Evolutionary conservation across 768 basidiomycete species (phyloP).

Genomic region (Plicaturopsis crispa): DNA sequence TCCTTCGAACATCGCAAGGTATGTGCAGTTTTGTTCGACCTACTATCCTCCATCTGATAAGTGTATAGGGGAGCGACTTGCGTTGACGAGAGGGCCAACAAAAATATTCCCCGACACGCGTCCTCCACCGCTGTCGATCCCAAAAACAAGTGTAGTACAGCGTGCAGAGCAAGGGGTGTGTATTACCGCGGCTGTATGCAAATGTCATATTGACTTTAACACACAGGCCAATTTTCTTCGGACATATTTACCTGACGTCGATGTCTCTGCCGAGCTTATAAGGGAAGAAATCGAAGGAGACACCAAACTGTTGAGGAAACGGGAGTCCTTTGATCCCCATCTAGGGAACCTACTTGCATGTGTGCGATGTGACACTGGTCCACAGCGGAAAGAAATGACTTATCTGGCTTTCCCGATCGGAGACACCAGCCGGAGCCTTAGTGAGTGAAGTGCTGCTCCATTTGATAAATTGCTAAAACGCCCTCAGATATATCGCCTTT

Average conservation of each 20-base stretch:
- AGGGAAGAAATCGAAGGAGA: constrained; percentile 46
- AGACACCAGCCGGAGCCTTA: constrained; percentile 47
- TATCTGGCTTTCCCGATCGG: constrained; percentile 60
- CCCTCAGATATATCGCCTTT: constrained; percentile 43
- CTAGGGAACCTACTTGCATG: constrained; percentile 45
- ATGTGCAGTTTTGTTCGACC: too few species aligned
- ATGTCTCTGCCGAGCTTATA: constrained; percentile 64
- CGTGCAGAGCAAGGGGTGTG: constrained; percentile 64
- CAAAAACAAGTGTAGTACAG: constrained; percentile 30
- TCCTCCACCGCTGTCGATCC: constrained; percentile 21
- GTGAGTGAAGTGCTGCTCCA: constrained; percentile 28
- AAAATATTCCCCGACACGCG: constrained; percentile 56
- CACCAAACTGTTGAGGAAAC: constrained; percentile 21
- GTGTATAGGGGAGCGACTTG: constrained; percentile 22
- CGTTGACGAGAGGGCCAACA: constrained; percentile 21
- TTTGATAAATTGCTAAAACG: background rate
- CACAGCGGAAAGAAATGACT: constrained; percentile 15
- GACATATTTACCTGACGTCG: constrained; percentile 63
- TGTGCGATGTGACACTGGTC: constrained; percentile 20
- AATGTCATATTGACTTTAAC: constrained; percentile 1
- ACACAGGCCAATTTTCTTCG: constrained; percentile 64
- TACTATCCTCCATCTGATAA: constrained; percentile 9
- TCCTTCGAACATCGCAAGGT: constrained; percentile 24
- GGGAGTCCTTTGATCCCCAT: constrained; percentile 47
- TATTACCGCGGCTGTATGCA: background rate